Evolutionary conservation across 805 yeast genomes (phyloP), one percentile per base, ranked within the genome.

Genomic region (Saccharomycopsis oosterbeekiorum): DNA sequence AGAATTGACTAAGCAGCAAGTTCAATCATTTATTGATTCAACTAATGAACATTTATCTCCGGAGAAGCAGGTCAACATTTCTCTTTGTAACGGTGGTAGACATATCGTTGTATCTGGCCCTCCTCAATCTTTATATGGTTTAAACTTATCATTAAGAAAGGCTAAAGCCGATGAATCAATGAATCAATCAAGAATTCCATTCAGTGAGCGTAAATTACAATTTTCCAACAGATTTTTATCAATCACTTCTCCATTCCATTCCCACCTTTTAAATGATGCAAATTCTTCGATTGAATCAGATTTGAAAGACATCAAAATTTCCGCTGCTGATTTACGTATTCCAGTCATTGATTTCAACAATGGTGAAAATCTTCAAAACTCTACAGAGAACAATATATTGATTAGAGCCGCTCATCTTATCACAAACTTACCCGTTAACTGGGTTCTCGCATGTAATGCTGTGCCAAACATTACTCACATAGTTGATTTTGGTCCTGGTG

Each of bases 401-500:
- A 78, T 79, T 36, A 85, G 97, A 75, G 79, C 89, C 62, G 85
- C 88, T 64, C 84, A 84, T 73, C 86, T 92, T 70, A 92, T 94
- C 74, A 89, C 94, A 59, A 85, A 84, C 70, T 81, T 89, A 70
- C 90, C 96, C 54, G 99, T 94, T 66, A 81, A 89, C 76, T 94
- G 99, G 99, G 98, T 94, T 77, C 67, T 68, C 36, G 96, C 98
- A 37, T 92, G 97, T 42, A 72, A 82, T 66, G 36, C 57, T 26
- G 29, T 57, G 5, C 73, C 81, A 56, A 82, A 94, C 34, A 47
- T 17, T 11, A 88, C 97, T 56, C 99, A 94, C 73, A 83, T 94
- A 69, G 74, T 94, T 65, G 99, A 94, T 76, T 94, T 94, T 69
- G 99, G 99, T 73, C 99, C 99, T 65, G 99, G 99, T 76, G 98